Percentiles rank a stretch among this genome's conserved stretches.
Evolutionary conservation across 495 filamentous ascomycete genomes (phyloP).

Genomic region (Penicillium cinerascens): DNA sequence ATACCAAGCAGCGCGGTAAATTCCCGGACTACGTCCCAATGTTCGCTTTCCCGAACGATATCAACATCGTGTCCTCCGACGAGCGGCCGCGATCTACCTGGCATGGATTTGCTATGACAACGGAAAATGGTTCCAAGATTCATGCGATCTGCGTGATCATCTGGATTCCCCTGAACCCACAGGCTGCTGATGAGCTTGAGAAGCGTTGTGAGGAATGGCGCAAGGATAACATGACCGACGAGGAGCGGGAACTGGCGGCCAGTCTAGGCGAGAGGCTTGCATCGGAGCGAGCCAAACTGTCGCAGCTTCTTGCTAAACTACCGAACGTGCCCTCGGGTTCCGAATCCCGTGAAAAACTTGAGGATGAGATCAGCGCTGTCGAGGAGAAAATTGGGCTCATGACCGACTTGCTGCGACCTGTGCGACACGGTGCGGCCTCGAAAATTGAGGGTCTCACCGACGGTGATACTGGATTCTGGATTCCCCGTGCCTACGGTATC

Average conservation of each 20-base stretch:
- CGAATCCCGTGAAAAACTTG: slow-evolving; percentile 72
- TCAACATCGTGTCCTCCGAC: slow-evolving; percentile 92
- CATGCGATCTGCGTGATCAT: slow-evolving; percentile 90
- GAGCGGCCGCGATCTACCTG: slow-evolving; percentile 90
- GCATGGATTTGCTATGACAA: slow-evolving; percentile 99
- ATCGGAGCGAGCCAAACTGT: slow-evolving; percentile 85
- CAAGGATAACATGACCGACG: slow-evolving; percentile 90
- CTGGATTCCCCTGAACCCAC: slow-evolving; percentile 82
- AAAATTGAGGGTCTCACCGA: slow-evolving; percentile 97
- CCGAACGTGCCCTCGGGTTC: slow-evolving; percentile 77
- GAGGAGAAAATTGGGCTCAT: slow-evolving; percentile 97
- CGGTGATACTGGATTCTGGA: slow-evolving; percentile 95
- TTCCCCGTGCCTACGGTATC: slow-evolving; percentile 89
- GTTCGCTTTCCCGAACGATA: slow-evolving; percentile 98
- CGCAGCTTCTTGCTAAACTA: slow-evolving; percentile 77
- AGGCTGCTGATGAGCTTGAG: slow-evolving; percentile 84
- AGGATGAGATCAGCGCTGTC: slow-evolving; percentile 91
- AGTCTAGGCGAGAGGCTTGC: slow-evolving; percentile 89
- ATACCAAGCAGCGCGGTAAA: slow-evolving; percentile 71
- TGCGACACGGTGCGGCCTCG: slow-evolving; percentile 89
- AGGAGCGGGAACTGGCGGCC: slow-evolving; percentile 89
- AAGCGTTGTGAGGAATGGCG: slow-evolving; percentile 92
- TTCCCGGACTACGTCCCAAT: slow-evolving; percentile 98
- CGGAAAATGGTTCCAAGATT: slow-evolving; percentile 82
- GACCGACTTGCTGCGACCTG: slow-evolving; percentile 89